A percentile compares a stretch with the other conserved stretches of the same genome.
These are phyloP conservation scores for Lachnellula arida DNA, from an alignment of 2,329 filamentous ascomycete genomes.

Conservation along the genomic window DNA sequence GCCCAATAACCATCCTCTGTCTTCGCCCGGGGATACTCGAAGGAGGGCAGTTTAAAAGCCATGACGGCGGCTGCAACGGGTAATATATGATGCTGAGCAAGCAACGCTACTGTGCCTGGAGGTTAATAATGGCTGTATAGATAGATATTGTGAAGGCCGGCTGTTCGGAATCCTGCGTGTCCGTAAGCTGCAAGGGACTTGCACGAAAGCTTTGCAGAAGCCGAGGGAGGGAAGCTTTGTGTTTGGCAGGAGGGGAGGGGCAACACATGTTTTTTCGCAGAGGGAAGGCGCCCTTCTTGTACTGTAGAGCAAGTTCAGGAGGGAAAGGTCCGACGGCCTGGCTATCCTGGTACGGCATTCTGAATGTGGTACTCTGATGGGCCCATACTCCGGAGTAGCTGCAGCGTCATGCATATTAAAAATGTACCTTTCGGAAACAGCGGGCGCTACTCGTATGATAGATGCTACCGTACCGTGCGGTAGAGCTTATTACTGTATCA, in stretches of 20 bases:
- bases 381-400: too few relatives aligned
- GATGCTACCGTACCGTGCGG: too few relatives aligned
- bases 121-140: not conserved
- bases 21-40: constrained; percentile 31
- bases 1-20: constrained; percentile 31
- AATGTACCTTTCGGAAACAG: not conserved
- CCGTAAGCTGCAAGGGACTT: not conserved
- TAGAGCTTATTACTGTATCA: too few relatives aligned
- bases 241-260: not conserved
- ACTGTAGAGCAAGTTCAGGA: not conserved
- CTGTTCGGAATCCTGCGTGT: not conserved
- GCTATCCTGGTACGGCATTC: not conserved
- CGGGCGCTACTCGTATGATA: not conserved
- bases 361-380: not conserved
- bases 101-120: not conserved
- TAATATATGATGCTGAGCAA: not conserved
- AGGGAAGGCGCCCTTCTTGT: not conserved
- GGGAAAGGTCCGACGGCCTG: not conserved
- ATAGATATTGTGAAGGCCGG: not conserved
- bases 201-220: not conserved
- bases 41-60: constrained; percentile 23
- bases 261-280: not conserved
- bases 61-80: constrained; percentile 12
- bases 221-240: not conserved
- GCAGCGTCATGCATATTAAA: constrained; percentile 12